phyloP scores from a whole-genome alignment of 306 rosid genomes.

The Geum urbanum region DNA sequence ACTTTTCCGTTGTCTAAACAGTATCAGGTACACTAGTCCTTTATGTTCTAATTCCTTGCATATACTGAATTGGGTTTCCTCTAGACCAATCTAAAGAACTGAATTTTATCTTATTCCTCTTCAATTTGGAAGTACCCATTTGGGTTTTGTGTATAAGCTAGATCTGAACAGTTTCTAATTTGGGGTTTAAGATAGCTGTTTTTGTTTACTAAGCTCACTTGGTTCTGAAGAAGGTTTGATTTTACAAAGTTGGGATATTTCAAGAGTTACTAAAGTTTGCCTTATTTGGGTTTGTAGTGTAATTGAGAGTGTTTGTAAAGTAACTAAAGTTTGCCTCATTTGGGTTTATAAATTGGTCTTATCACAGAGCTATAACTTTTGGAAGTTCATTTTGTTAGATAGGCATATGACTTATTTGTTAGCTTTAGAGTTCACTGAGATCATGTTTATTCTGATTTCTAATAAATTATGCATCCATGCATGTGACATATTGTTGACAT shows the following conservation, averaged over 20 bases:
- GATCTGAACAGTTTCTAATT: background rate
- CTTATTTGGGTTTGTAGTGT: background rate
- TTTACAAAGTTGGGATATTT: background rate
- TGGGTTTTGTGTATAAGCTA: background rate
- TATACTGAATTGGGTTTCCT: background rate
- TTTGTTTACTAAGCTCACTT: background rate
- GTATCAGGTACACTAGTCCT: conserved; percentile 5
- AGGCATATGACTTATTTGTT: background rate
- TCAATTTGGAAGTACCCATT: background rate
- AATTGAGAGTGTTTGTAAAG: too few species aligned
- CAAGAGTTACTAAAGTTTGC: background rate
- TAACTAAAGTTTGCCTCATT: too few species aligned
- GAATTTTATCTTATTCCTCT: background rate
- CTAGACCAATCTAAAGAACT: background rate
- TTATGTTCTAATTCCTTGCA: background rate
- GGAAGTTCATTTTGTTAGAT: background rate
- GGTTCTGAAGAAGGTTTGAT: background rate
- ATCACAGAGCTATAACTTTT: background rate
- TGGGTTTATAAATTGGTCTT: background rate
- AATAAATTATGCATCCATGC: background rate
- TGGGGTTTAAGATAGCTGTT: background rate
- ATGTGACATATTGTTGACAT: background rate
- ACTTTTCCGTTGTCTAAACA: conserved; percentile 5
- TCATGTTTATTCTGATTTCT: background rate
- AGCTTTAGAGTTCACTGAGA: background rate